Percentiles rank a stretch among this genome's conserved stretches.
These are phyloP conservation scores for Populus hybrid DNA, from an alignment of 441 rosid genomes.

Conservation along the genomic window DNA sequence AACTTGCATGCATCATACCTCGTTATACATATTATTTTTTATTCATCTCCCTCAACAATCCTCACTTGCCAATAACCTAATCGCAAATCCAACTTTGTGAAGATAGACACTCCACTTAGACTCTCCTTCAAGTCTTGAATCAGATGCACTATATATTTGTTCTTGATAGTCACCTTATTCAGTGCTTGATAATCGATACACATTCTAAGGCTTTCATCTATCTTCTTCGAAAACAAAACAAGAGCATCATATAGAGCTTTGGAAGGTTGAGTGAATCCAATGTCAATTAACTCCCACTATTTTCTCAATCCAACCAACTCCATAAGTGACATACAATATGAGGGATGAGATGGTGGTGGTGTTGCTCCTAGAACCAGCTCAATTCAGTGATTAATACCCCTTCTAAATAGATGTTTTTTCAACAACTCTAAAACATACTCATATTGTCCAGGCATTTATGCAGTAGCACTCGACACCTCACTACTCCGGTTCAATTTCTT, in stretches of 20 bases:
- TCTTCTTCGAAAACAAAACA: neutral
- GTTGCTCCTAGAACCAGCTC: too few relatives aligned
- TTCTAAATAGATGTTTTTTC: neutral
- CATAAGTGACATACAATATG: neutral
- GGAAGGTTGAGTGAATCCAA: neutral
- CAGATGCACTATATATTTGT: neutral
- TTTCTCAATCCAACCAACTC: neutral
- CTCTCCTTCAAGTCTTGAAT: neutral
- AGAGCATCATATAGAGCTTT: constrained; percentile 1
- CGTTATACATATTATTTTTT: neutral
- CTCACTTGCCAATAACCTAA: neutral
- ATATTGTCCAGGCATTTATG: neutral
- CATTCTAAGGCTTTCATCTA: neutral
- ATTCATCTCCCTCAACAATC: neutral
- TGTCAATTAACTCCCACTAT: neutral
- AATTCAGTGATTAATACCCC: neutral
- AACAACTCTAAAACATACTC: neutral
- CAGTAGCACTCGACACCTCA: neutral
- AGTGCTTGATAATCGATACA: neutral
- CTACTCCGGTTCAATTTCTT: neutral
- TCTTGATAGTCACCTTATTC: constrained; percentile 7
- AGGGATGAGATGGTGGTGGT: neutral
- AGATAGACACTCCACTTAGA: neutral
- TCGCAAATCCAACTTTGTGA: constrained; percentile 14
- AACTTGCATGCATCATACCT: too few relatives aligned